Base-by-base conservation (phyloP, 129 eudicot genomes). In the Tanacetum coccineum region DNA sequence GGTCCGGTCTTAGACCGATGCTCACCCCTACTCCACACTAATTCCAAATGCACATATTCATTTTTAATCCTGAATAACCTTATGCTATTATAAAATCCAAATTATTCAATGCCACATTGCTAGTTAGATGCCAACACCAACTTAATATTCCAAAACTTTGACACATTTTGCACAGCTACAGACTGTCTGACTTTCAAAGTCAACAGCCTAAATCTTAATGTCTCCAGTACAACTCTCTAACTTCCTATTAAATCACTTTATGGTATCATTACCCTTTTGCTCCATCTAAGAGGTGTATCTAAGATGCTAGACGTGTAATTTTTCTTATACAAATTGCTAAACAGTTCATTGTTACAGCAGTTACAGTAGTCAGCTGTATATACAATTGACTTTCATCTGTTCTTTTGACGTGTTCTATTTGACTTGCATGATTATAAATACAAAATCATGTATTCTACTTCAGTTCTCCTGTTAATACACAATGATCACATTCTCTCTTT, bases 341-440 rank as follows among this genome's bases (percentile, higher is more conserved):
- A 54, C 22, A 19, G 59, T 54, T 54, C 12, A 10, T 1, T 56
- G 62, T 55, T 58, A n/a, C 64, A 26, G 22, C 64, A 59, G 46
- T 59, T n/a, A 59, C 9, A 30, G 45, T 6, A 59, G 45, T 14
- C 19, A 26, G 44, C 21, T 49, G 8, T 49, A 14, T 49, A 56
- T 40, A 7, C 1, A 57, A 40, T 22, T 68, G 61, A 52, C 32
- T 32, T 54, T 9, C 22, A 55, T 36, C 21, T 14, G 39, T 68
- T 13, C 22, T n/a, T 40, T 57, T 39, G 40, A 55, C 39, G 6
- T 15, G 49, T 32, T 59, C 22, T 30, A 20, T 59, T 32, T 59
- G 30, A 28, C 60, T 26, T 25, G 21, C 54, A 13, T 36, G 13
- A 13, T 20, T 68, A 19, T 55, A 55, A 2, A 13, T 39, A 42